Base-by-base conservation (phyloP, 495 filamentous ascomycete genomes). In the Penicillium soppii region DNA sequence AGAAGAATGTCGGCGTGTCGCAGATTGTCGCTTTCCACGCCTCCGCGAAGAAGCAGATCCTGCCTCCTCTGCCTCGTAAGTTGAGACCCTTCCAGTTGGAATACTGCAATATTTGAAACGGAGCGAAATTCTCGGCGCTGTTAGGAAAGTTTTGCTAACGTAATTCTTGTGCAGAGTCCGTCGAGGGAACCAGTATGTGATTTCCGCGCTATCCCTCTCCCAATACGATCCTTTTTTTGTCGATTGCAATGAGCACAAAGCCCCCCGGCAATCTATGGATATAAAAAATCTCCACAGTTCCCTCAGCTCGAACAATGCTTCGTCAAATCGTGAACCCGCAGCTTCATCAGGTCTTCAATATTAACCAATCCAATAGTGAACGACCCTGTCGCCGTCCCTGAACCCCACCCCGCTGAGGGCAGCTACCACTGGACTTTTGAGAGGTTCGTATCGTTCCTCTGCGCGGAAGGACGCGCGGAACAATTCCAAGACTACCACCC, bases 391-490 rank as follows among this genome's bases (percentile, higher is more conserved):
- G 83, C 81, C 21, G 66, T 97, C n/a, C 91, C 90, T 21, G 57
- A 77, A 8, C 57, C 88, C 32, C 82, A 80, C 45, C 84, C 91
- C 13, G 75, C 81, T 17, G 86, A 97, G 70, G 95, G 94, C 46
- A 92, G 88, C 70, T 97, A 97, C 79, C 94, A 98, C 79, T 98
- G 94, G 94, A 85, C 87, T 54, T 95, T 96, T 66, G 94, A 98
- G 80, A 86, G 94, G 86, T 86, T 67, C 39, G 70, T 61, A 23
- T 32, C 29, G 16, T 16, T 17, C 29, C 13, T 13, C 4, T 4
- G 26, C 35, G 43, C 22, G 10, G n/a, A n/a, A n/a, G n/a, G n/a
- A n/a, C n/a, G n/a, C n/a, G n/a, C n/a, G n/a, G n/a, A 30, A 2
- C 13, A 47, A 38, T 22, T 19, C 35, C 38, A 38, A 47, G 5